A percentile compares a stretch with the other conserved stretches of the same genome.
These are phyloP conservation scores for Aspergillus costaricaensis DNA, from an alignment of 2,329 filamentous ascomycete genomes.

Conservation along the genomic window DNA sequence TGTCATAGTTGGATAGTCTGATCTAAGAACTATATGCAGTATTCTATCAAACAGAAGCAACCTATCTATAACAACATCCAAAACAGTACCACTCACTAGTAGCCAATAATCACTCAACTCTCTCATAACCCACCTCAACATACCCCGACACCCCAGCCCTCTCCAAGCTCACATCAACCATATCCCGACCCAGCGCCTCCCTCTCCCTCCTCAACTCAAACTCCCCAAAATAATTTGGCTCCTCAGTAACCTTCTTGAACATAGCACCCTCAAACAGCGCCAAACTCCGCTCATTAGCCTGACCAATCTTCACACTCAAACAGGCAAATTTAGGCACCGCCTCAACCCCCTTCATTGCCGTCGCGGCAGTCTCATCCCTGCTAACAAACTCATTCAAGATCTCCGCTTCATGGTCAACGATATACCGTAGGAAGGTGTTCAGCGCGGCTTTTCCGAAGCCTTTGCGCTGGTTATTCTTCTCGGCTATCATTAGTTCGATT, in stretches of 20 bases:
- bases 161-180: conserved; percentile 30
- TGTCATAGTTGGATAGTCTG: not conserved
- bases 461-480: conserved; percentile 55
- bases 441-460: conserved; percentile 70
- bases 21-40: no score
- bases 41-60: not conserved
- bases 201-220: conserved; percentile 57
- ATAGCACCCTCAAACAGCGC: conserved; percentile 62
- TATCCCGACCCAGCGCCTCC: conserved; percentile 30
- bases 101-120: conserved; percentile 1
- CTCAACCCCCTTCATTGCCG: conserved; percentile 5
- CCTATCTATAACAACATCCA: not conserved
- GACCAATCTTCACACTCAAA: conserved; percentile 64
- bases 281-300: conserved; percentile 59
- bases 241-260: conserved; percentile 54
- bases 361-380: conserved; percentile 17
- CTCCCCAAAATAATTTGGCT: conserved; percentile 68
- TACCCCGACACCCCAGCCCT: conserved; percentile 40
- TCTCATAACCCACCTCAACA: conserved; percentile 41
- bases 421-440: conserved; percentile 68
- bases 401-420: conserved; percentile 53
- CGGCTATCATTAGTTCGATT: conserved; percentile 84
- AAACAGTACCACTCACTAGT: not conserved
- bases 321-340: conserved; percentile 36
- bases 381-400: conserved; percentile 61